These are phyloP conservation scores for Skeletonema menzelii DNA, from an alignment of 108 stramenopile species.

Conservation along the genomic window DNA sequence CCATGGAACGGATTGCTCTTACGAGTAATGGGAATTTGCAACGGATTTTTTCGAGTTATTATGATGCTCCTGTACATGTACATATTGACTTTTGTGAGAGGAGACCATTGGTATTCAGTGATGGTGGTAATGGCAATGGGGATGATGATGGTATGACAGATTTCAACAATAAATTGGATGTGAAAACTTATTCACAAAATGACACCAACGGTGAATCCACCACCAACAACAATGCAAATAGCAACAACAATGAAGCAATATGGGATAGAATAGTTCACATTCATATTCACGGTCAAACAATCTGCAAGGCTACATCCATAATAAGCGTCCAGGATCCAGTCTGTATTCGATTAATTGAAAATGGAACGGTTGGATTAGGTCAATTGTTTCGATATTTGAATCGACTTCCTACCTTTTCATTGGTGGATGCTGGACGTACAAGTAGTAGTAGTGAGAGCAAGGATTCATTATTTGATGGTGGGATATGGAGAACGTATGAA, in stretches of 20 bases:
- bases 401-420: slow-evolving; percentile 68
- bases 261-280: slow-evolving; percentile 68
- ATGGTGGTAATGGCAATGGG: neutral
- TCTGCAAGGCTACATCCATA: slow-evolving; percentile 75
- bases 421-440: slow-evolving; percentile 64
- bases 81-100: slow-evolving; percentile 60
- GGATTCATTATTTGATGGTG: slow-evolving; percentile 15
- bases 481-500: slow-evolving; percentile 55
- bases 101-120: neutral
- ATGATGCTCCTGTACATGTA: slow-evolving; percentile 81
- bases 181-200: neutral
- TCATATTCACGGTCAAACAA: slow-evolving; percentile 30
- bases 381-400: slow-evolving; percentile 82
- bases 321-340: slow-evolving; percentile 53
- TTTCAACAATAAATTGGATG: neutral
- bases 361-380: slow-evolving; percentile 74
- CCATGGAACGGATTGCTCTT: slow-evolving; percentile 80
- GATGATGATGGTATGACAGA: neutral
- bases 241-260: slow-evolving; percentile 12
- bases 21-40: slow-evolving; percentile 88
- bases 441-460: neutral
- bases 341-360: slow-evolving; percentile 62
- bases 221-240: neutral
- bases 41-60: slow-evolving; percentile 78
- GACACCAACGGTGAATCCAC: neutral